These are phyloP conservation scores for Fusarium udum DNA, from an alignment of 2,329 filamentous ascomycete genomes.

Conservation along the genomic window DNA sequence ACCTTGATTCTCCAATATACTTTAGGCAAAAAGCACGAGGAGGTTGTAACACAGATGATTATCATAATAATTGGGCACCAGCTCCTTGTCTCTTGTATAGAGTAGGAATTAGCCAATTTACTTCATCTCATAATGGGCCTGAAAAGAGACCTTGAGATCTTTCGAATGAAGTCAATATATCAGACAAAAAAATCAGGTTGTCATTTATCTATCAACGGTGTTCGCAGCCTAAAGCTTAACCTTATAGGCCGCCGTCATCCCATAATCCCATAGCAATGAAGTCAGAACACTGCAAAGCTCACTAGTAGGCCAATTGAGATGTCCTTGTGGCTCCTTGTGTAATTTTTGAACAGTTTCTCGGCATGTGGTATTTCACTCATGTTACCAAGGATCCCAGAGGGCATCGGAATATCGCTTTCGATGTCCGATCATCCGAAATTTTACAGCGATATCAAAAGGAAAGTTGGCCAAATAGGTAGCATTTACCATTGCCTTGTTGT, in stretches of 20 bases:
- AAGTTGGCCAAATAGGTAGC: accelerated
- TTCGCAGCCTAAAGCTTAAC: too few species aligned
- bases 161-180: too few species aligned
- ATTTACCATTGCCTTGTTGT: accelerated
- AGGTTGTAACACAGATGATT: accelerated
- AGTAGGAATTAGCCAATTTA: background rate
- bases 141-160: background rate
- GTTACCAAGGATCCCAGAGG: accelerated
- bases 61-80: accelerated
- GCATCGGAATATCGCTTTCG: background rate
- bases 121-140: accelerated
- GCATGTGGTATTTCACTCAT: background rate
- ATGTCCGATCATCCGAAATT: background rate
- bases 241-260: too few species aligned
- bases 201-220: too few species aligned
- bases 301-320: accelerated
- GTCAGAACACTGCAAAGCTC: background rate
- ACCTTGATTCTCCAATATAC: too few species aligned
- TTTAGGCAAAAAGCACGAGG: background rate
- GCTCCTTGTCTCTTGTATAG: background rate
- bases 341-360: background rate
- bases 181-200: too few species aligned
- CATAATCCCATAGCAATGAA: too few species aligned
- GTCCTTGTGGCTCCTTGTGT: background rate
- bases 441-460: too few species aligned